Evolutionary conservation across 176 grass and related monocot species (phyloP).

Genomic region (Alloteropsis semialata): DNA sequence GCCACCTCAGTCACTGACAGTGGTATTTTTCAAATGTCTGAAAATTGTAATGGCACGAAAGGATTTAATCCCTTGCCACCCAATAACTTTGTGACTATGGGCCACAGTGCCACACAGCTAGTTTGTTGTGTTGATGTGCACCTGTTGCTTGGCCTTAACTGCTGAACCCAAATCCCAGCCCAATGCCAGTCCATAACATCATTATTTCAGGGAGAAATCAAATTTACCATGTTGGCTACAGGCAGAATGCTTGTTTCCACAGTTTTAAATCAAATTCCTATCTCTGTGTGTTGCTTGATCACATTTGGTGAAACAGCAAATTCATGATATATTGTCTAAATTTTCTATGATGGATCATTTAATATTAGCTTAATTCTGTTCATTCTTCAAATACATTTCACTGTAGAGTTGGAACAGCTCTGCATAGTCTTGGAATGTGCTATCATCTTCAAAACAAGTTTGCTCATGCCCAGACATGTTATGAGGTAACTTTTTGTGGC

Average conservation of each 20-base stretch:
- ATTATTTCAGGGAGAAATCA: background rate
- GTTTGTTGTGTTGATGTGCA: background rate
- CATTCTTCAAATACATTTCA: slow-evolving; percentile 1
- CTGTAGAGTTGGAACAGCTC: slow-evolving; percentile 67
- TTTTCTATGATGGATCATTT: background rate
- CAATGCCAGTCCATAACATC: background rate
- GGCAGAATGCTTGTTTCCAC: background rate
- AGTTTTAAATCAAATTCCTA: background rate
- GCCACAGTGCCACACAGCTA: background rate
- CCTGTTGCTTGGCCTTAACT: background rate
- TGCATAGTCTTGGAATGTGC: slow-evolving; percentile 76
- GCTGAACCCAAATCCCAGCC: background rate
- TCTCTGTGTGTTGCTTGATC: slow-evolving; percentile 14
- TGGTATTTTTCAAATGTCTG: too few species aligned
- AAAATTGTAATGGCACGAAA: too few species aligned
- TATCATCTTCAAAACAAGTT: slow-evolving; percentile 71
- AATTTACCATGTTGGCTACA: background rate
- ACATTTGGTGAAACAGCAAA: background rate
- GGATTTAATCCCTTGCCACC: too few species aligned
- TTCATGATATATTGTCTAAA: background rate
- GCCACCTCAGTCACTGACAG: too few species aligned
- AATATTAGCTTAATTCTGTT: background rate
- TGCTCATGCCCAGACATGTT: slow-evolving; percentile 72
- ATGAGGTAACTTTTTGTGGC: slow-evolving; percentile 58
- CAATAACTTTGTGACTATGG: too few species aligned